Percentiles rank a stretch among this genome's conserved stretches.
Evolutionary conservation across 2,329 filamentous ascomycete genomes (phyloP).

Genomic region (Huntiella bhutanensis): DNA sequence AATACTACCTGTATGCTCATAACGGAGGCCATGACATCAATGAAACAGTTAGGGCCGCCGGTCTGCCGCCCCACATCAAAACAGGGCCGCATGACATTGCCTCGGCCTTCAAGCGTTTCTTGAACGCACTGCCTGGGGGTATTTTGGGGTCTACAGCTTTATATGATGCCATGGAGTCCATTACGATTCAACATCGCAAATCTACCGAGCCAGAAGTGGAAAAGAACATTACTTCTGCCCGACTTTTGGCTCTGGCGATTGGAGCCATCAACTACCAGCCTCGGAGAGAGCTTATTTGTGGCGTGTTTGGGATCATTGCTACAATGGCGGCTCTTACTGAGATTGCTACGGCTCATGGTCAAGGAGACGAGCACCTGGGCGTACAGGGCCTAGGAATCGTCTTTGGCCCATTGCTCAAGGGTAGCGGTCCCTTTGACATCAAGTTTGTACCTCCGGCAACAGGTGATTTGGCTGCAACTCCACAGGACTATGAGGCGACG

Average conservation of each 20-base stretch:
- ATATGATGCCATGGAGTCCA: conserved; percentile 38
- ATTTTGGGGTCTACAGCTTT: conserved; percentile 43
- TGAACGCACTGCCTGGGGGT: conserved; percentile 43
- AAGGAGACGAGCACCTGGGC: conserved; percentile 18
- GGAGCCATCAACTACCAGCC: conserved; percentile 39
- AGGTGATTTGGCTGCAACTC: neutral
- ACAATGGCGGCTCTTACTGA: conserved; percentile 41
- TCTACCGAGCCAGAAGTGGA: conserved; percentile 34
- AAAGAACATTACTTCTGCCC: conserved; percentile 36
- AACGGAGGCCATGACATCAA: conserved; percentile 14
- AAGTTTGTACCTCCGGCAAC: neutral
- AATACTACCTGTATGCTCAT: conserved; percentile 34
- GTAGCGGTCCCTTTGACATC: conserved; percentile 15
- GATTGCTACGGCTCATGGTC: conserved; percentile 19
- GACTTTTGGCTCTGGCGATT: conserved; percentile 46
- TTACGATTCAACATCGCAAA: conserved; percentile 18
- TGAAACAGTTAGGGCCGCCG: conserved; percentile 39
- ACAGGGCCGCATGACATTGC: conserved; percentile 45
- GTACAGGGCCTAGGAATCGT: conserved; percentile 49
- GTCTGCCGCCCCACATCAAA: conserved; percentile 39
- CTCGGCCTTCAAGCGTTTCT: conserved; percentile 46
- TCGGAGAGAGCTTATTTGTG: conserved; percentile 44
- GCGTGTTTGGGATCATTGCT: conserved; percentile 45
- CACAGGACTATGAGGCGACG: conserved; percentile 5
- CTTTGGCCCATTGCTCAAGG: conserved; percentile 45